Conservation (phyloP, 225 moss, liverwort and hornwort genomes). For the Antitrichia curtipendula region DNA sequence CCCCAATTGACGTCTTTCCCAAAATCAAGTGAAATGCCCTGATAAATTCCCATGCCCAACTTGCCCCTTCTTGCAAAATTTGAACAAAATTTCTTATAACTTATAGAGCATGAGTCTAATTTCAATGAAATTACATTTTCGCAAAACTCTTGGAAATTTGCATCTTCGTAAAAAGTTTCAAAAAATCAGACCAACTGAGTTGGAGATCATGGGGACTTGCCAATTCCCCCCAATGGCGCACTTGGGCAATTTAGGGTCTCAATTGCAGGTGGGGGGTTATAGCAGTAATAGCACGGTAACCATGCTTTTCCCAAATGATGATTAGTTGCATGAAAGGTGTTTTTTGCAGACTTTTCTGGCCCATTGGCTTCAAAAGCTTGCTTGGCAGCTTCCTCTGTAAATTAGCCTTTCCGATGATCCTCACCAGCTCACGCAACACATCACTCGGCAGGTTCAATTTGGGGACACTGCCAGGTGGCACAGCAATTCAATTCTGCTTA, state of each 20-base stretch:
- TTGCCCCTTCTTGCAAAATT: background rate
- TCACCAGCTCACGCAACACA: too few relatives aligned
- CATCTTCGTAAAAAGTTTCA: background rate
- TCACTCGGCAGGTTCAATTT: too few relatives aligned
- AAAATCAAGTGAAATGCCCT: background rate
- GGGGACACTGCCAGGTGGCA: too few relatives aligned
- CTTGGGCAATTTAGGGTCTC: background rate
- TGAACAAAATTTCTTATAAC: background rate
- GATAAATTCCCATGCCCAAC: too few relatives aligned
- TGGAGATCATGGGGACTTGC: background rate
- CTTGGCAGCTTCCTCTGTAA: too few relatives aligned
- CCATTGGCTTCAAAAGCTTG: too few relatives aligned
- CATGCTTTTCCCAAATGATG: too few relatives aligned
- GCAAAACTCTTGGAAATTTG: background rate
- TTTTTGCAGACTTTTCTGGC: too few relatives aligned
- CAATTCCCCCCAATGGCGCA: too few relatives aligned
- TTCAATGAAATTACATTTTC: background rate
- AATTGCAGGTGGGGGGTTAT: background rate
- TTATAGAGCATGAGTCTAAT: background rate
- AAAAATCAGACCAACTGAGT: background rate
- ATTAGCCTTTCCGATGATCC: too few relatives aligned
- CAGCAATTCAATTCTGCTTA: too few relatives aligned
- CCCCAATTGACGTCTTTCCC: rapidly evolving
- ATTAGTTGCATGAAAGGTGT: too few relatives aligned
- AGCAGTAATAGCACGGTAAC: background rate